Evolutionary conservation across 2,329 filamentous ascomycete species (phyloP).

Genomic region (Arthrobotrys megalospora): DNA sequence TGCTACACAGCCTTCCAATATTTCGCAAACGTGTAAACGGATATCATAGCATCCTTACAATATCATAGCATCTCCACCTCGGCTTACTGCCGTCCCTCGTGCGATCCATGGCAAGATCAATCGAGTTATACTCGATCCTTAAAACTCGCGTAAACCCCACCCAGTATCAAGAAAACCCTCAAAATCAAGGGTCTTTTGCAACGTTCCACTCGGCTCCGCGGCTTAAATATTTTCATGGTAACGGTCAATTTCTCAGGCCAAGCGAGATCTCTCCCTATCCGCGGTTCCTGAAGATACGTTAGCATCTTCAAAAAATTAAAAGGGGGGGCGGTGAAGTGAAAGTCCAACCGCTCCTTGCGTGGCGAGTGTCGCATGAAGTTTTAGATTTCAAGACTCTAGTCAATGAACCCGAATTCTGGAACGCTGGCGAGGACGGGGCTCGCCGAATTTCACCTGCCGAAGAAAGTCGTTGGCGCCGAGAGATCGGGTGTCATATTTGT

Average conservation of each 20-base stretch:
- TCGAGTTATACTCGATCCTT: background rate
- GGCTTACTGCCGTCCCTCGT: background rate
- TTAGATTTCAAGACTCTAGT: constrained; percentile 36
- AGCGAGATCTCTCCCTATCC: constrained; percentile 2
- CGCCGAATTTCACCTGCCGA: constrained; percentile 49
- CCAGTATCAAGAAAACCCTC: constrained; percentile 26
- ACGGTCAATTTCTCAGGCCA: constrained; percentile 12
- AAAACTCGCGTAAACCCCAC: constrained; percentile 18
- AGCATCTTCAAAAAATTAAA: constrained; percentile 4
- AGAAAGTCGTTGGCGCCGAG: constrained; percentile 23
- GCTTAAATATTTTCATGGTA: background rate
- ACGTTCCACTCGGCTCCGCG: constrained; percentile 20
- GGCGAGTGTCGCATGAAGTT: constrained; percentile 47
- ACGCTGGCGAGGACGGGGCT: constrained; percentile 24
- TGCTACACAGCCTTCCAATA: background rate
- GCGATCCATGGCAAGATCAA: background rate
- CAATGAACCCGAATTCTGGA: constrained; percentile 19
- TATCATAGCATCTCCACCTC: constrained; percentile 13
- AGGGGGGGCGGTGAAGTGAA: constrained; percentile 6
- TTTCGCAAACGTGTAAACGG: background rate
- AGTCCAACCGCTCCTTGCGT: constrained; percentile 21
- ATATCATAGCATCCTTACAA: constrained; percentile 12
- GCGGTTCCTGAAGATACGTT: constrained; percentile 4
- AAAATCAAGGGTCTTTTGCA: constrained; percentile 16
- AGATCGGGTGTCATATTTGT: background rate